Conservation (phyloP, 75 land plant species). For the Cunninghamia lanceolata region DNA sequence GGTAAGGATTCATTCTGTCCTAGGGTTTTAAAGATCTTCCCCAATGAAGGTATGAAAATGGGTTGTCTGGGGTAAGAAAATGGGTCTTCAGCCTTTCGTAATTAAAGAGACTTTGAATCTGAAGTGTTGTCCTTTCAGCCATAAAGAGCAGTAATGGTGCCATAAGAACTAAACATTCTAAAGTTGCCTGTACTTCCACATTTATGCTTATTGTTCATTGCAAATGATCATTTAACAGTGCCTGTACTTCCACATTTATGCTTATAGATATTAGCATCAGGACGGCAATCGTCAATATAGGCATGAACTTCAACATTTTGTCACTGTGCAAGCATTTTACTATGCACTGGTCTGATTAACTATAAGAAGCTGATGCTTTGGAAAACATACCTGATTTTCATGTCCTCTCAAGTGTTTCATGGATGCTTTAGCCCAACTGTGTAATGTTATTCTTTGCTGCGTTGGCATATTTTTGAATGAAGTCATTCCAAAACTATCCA, state of each 20-base stretch:
- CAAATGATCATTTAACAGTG: neutral
- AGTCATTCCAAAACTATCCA: neutral
- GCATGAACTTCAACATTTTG: neutral
- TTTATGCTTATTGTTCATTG: neutral
- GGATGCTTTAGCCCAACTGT: neutral
- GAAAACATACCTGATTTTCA: neutral
- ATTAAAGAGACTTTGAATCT: no score
- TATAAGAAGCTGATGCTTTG: neutral
- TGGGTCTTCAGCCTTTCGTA: no score
- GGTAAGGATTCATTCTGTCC: no score
- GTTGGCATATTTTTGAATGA: neutral
- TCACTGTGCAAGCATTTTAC: neutral
- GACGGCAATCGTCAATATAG: neutral
- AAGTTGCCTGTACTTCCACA: no score
- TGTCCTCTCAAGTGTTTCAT: neutral
- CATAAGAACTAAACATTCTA: no score
- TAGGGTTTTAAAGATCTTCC: no score
- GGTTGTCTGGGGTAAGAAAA: no score
- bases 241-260: neutral
- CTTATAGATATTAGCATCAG: neutral
- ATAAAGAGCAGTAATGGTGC: no score
- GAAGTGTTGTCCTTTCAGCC: no score
- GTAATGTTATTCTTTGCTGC: neutral
- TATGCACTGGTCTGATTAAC: neutral
- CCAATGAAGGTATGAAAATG: no score